Base-by-base conservation (phyloP, 2,329 filamentous ascomycete genomes). In the Cordyceps farinosa region DNA sequence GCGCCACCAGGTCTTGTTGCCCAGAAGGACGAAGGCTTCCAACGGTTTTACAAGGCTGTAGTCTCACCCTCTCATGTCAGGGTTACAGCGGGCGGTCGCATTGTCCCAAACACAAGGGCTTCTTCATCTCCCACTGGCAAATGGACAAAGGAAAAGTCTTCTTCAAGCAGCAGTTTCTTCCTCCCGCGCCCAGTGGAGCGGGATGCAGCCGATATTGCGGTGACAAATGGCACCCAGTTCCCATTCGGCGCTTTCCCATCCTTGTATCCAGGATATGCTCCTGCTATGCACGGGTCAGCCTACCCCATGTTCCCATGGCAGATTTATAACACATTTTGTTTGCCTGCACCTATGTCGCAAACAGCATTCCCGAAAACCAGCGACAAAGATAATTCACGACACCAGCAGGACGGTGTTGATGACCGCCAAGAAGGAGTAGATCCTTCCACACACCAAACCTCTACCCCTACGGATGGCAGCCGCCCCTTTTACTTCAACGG, bases 41-140 rank as follows among this genome's bases (percentile, higher is more conserved):
- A 87, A 71, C 80, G 82, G 59, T 89, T 89, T 70, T 88, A 86
- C 75, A 86, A 87, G 70, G 85, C 86, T 11, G 87, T 89, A n/a
- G 81, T 85, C 5, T 89, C 87, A 40, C 87, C 87, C 8, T 87
- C 85, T 15, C 85, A 89, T 71, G 82, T 89, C 66, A 83, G 87
- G 17, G 87, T 89, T 56, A 89, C 87, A 27, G 87, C 87, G 64
- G 86, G 87, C 64, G 87, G 87, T 48, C 80, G 85, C 44, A 89
- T 89, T 68, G 87, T 89, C 1, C 86, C 86, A 55, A 89, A 89
- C 69, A 87, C 81, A 40, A 80, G 85, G 50, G 80, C 77, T 13
- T 76, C 80, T 2, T 75, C 77, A 5, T 86, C 84, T 9, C 83
- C 83, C 3, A 81, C 80, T 4, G 70, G 78, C 6, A 86, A 85